Evolutionary conservation across 768 basidiomycete genomes (phyloP), one percentile per base, ranked within the genome.

Genomic region (Phylloporus arenicola): DNA sequence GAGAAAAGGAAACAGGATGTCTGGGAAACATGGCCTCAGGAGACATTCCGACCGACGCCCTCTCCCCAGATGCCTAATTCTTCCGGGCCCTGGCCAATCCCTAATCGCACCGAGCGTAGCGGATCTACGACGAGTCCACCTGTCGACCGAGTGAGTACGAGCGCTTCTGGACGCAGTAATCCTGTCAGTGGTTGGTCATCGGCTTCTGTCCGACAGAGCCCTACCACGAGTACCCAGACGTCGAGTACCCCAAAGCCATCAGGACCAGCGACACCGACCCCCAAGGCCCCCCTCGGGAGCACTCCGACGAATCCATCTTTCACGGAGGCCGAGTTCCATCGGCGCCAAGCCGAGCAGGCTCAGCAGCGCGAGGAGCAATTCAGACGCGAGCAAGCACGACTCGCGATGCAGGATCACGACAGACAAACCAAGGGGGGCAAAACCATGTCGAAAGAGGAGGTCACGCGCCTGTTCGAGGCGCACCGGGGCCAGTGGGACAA

Each of bases 31-130:
- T 68, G 67, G 63, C 63, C 60, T 6, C 58, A 29, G 16, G 65
- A 67, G 43, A 48, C 58, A 14, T 54, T 53, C 56, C 55, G 52
- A 50, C 55, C 63, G 19, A 49, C 54, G 12, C 48, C 63, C 24
- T 55, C 61, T 31, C 65, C 65, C 56, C 53, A 71, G 62, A 59
- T 54, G 53, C 57, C 54, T 43, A 55, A 51, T 49, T 47, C 69
- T 43, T 54, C 68, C 16, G 56, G 60, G 6, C 58, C 68, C 24
- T 65, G 67, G 67, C 61, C 69, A 29, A 61, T 62, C 42, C 69
- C 65, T 14, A 59, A 58, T 37, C 70, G 63, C 39, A 56, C 45
- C n/a, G 68, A 67, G 5, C 61, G 59, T 33, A 72, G 70, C 59
- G 60, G 59, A 13, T 51, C 69, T 9, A 56, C 68, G 53, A 58